Evolutionary conservation across 2,329 filamentous ascomycete species (phyloP).

Genomic region (Graphilbum sp.): DNA sequence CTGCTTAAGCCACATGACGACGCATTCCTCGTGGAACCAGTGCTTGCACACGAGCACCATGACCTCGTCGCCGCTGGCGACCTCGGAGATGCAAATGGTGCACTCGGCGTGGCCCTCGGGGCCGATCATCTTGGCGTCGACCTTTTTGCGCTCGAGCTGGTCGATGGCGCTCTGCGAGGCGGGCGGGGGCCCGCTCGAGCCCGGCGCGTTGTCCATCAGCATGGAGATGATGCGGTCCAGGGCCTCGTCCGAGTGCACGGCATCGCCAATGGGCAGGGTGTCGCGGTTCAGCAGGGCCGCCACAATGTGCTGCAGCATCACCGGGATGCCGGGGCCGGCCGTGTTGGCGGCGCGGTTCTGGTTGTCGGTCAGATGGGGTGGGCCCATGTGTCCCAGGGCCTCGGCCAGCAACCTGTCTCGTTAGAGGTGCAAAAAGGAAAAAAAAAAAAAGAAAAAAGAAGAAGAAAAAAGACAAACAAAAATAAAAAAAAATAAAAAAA

Average conservation of each 20-base stretch:
- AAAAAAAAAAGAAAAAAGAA: background rate
- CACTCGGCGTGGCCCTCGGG: slow-evolving; percentile 61
- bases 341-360: slow-evolving; percentile 9
- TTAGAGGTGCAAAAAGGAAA: too few relatives aligned
- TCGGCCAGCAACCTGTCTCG: slow-evolving; percentile 27
- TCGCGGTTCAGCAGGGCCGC: slow-evolving; percentile 34
- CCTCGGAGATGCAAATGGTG: slow-evolving; percentile 85
- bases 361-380: slow-evolving; percentile 13
- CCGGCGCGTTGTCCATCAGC: slow-evolving; percentile 70
- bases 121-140: slow-evolving; percentile 54
- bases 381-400: slow-evolving; percentile 20
- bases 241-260: slow-evolving; percentile 79
- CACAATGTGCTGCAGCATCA: slow-evolving; percentile 35
- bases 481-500: too few relatives aligned
- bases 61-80: slow-evolving; percentile 56
- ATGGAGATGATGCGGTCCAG: slow-evolving; percentile 76
- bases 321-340: slow-evolving; percentile 15
- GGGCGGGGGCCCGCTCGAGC: slow-evolving; percentile 65
- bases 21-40: slow-evolving; percentile 81
- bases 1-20: slow-evolving; percentile 68
- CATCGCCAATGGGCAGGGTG: slow-evolving; percentile 49
- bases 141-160: slow-evolving; percentile 51
- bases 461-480: background rate
- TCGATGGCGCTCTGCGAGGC: slow-evolving; percentile 61
- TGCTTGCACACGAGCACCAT: slow-evolving; percentile 73